Conservation (phyloP, 2,329 filamentous ascomycete genomes). For the Fusarium humuli region DNA sequence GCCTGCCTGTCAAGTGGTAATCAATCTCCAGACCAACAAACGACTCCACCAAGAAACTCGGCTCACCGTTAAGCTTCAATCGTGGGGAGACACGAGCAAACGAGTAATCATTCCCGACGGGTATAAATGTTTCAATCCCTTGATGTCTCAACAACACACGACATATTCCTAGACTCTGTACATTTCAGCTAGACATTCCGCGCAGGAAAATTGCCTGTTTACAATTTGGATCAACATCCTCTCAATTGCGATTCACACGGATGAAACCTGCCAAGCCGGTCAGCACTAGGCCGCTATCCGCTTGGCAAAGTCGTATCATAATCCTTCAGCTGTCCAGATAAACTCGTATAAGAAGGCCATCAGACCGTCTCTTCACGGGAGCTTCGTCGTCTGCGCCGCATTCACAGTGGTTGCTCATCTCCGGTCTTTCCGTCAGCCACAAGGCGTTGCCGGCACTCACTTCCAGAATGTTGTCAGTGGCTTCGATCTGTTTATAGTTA, state of each 20-base stretch:
- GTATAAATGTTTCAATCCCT: constrained; percentile 16
- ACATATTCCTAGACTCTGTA: not conserved
- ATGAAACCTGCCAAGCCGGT: constrained; percentile 33
- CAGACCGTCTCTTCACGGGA: not conserved
- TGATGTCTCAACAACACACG: not conserved
- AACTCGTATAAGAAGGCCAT: not conserved
- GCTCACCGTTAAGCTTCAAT: constrained; percentile 3
- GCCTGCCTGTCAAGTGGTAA: not conserved
- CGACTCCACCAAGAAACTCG: constrained; percentile 1
- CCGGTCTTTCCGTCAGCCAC: constrained; percentile 22
- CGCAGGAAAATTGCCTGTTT: not conserved
- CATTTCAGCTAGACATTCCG: not conserved
- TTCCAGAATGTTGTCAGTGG: not conserved
- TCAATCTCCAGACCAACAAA: constrained; percentile 15
- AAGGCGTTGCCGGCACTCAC: not conserved
- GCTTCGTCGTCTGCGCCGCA: not conserved
- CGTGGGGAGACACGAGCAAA: not conserved
- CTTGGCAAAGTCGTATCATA: constrained; percentile 1
- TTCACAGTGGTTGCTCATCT: not conserved
- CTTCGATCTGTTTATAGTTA: not conserved
- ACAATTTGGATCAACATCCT: constrained; percentile 11
- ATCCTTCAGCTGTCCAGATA: not conserved
- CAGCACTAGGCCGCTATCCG: constrained; percentile 26
- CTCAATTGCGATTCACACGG: constrained; percentile 8
- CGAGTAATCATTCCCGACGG: constrained; percentile 16